Base-by-base conservation (phyloP, 2,329 filamentous ascomycete genomes). In the Curvularia eragrostidis region DNA sequence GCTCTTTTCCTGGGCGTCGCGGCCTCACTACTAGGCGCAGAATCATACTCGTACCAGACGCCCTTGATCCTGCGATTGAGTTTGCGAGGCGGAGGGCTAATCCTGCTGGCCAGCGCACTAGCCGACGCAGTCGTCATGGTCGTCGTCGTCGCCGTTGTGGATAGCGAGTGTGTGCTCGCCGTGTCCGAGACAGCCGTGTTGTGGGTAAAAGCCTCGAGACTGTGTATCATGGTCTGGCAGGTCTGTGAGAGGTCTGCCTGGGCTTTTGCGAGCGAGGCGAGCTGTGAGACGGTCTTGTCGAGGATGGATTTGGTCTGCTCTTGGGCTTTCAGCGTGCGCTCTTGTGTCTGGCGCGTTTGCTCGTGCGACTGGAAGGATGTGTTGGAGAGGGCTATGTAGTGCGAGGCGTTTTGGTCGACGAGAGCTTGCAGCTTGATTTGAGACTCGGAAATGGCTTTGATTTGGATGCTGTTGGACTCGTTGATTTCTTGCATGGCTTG, bases 21-120 rank as follows among this genome's bases (percentile, higher is more conserved):
- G 12, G 52, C 48, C 12, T 38, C 54, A 7, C 60, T 48, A 12
- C 47, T 57, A 3, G 61, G 24, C 8, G 52, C 44, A n/a, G 47
- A 60, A 56, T 75, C 73, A 41, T 76, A 76, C 53, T 76, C 74
- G 48, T 76, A 76, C 74, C 74, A 76, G 3, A 76, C 72, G 28
- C 74, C 72, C 51, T 73, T 71, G 46, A 76, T 67, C n/a, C 65
- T 62, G 5, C 67, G 55, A 48, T 76, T 76, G 13, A 76, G 51
- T 51, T 76, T 76, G 8, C 74, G 48, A 3, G 74, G 73, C 8
- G 67, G 59, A 1, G 74, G 74, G 10, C 52, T 67, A 9, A 75
- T 73, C 0, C 66, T 58, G 34, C 66, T 69, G 1, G 62, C 67
- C 3, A 68, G 58, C 1, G 61, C 51, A 8, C 61, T 67, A 7